Evolutionary conservation across 805 yeast species (phyloP), one percentile per base, ranked within the genome.

Genomic region (Sungouiella thailandica): DNA sequence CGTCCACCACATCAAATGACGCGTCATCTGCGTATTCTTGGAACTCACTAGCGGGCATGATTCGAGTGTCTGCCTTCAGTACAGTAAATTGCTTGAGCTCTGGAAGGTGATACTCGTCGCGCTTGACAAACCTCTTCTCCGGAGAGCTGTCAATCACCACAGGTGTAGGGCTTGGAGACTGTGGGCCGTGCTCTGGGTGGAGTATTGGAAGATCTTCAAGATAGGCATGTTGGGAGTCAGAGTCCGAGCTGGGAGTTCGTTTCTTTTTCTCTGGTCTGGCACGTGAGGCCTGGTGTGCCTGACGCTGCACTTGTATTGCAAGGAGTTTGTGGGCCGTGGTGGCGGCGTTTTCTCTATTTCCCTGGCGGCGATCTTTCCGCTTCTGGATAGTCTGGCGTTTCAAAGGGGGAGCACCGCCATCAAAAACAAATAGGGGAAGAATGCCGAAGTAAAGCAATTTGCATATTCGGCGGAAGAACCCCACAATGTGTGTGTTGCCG

Each of bases 391-490:
- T 90, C 38, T 78, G 78, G 42, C 80, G 66, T 62, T 93, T 93
- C 50, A 93, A 60, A 1, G 70, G 68, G 0, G 96, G 96, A 0
- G 94, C 96, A 1, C 93, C 96, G 17, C 97, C 97, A 62, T 89
- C 97, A 65, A 89, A 89, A 1, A 89, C 93, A 67, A 89, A 89
- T 5, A 89, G 82, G 0, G 97, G 97, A 32, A 65, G 70, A 13
- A 83, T 87, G 0, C 97, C 97, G 62, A 80, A 84, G 55, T 77
- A 93, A 16, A 93, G 57, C 40, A 93, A 60, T 49, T 93, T 93
- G 62, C 97, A 89, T 11, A 93, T 88, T 35, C 99, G 70, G 42
- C 97, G 64, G 57, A 90, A 90, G 50, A 93, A 93, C 7, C 99
- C 99, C n/a, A 88, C 84, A 13, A 93, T 76, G 55, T 93, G 98